A percentile compares a stretch with the other conserved stretches of the same genome.
These are phyloP conservation scores for Alternaria gansuensis DNA, from an alignment of 2,329 filamentous ascomycete genomes.

Conservation along the genomic window DNA sequence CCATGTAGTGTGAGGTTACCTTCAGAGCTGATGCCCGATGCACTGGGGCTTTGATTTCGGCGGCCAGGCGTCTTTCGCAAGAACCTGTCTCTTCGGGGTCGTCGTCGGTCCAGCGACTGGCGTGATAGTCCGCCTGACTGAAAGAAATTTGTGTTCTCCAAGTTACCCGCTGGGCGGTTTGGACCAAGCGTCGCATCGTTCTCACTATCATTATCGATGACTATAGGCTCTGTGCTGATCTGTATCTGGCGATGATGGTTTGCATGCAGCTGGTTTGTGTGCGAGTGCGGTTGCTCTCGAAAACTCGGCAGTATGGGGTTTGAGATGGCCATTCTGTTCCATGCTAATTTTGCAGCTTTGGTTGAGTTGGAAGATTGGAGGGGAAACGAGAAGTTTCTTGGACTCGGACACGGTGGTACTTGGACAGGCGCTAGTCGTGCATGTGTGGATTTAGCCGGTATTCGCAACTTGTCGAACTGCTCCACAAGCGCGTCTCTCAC, in stretches of 20 bases:
- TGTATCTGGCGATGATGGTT: not conserved
- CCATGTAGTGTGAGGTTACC: not conserved
- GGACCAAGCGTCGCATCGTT: not conserved
- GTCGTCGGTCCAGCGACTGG: constrained; percentile 1
- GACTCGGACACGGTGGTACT: not conserved
- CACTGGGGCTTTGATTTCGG: not conserved
- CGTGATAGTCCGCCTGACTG: not conserved
- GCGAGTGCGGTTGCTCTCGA: not conserved
- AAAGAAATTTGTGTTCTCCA: constrained; percentile 10
- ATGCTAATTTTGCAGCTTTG: not conserved
- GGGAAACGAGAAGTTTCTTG: constrained; percentile 5
- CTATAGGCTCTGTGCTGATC: not conserved
- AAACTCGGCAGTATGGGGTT: not conserved
- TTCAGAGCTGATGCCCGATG: not conserved
- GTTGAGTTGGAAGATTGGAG: constrained; percentile 1
- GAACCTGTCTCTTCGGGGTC: not conserved
- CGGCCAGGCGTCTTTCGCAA: not conserved
- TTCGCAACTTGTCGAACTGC: constrained; percentile 7
- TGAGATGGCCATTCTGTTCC: constrained; percentile 3
- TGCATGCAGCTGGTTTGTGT: not conserved
- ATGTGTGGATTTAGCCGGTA: not conserved
- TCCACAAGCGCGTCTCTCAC: constrained; percentile 10
- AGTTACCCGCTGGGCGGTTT: not conserved
- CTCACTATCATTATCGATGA: constrained; percentile 1
- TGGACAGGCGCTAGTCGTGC: not conserved